A percentile compares a stretch with the other conserved stretches of the same genome.
phyloP scores from a whole-genome alignment of 805 yeast genomes.

The Jamesozyma hellenica region DNA sequence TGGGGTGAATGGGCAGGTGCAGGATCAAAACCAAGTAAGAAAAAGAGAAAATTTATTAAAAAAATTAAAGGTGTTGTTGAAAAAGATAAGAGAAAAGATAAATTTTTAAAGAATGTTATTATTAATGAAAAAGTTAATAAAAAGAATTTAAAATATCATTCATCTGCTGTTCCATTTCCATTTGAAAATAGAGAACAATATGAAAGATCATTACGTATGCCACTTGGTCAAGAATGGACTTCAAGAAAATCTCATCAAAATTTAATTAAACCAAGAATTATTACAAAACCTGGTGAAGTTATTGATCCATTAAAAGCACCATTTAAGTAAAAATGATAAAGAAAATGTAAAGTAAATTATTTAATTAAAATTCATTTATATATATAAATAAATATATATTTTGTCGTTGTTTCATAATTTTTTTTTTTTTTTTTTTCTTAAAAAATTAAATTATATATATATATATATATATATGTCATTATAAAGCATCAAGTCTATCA shows the following conservation, averaged over 20 bases:
- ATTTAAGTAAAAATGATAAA: too few relatives aligned
- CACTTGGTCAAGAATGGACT: slow-evolving; percentile 96
- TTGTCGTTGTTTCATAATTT: neutral
- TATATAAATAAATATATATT: too few relatives aligned
- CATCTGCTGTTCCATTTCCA: slow-evolving; percentile 89
- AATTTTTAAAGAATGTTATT: slow-evolving; percentile 66
- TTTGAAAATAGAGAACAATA: slow-evolving; percentile 89
- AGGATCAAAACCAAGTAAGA: slow-evolving; percentile 32
- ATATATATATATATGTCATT: slow-evolving; percentile 11
- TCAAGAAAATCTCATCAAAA: slow-evolving; percentile 78
- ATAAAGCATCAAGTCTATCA: slow-evolving; percentile 89
- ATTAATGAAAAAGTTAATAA: slow-evolving; percentile 82
- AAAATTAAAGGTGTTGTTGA: slow-evolving; percentile 69
- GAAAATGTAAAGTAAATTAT: too few relatives aligned
- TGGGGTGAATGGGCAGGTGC: slow-evolving; percentile 98
- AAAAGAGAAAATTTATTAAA: slow-evolving; percentile 55
- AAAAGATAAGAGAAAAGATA: slow-evolving; percentile 67
- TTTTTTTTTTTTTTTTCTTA: neutral
- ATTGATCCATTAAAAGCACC: slow-evolving; percentile 88
- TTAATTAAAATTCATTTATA: neutral
- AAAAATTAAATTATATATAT: neutral
- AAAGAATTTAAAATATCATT: slow-evolving; percentile 75
- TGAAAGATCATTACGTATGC: slow-evolving; percentile 87
- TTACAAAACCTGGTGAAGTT: slow-evolving; percentile 78
- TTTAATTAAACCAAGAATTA: slow-evolving; percentile 78